phyloP scores from a whole-genome alignment of 2,329 filamentous ascomycete genomes.

The Curvularia lunata region DNA sequence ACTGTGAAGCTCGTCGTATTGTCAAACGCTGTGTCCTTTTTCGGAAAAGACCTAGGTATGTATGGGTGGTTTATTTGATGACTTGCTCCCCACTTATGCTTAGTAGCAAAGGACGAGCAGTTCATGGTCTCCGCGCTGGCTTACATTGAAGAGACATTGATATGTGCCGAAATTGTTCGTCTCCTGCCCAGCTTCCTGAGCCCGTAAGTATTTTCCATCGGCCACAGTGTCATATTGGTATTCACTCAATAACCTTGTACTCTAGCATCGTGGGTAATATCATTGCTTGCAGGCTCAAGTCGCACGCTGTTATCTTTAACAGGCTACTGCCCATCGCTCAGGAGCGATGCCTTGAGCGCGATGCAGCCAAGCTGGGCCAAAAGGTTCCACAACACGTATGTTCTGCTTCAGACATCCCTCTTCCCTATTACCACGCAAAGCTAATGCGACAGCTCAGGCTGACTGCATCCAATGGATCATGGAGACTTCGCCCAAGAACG shows the following conservation, averaged over 20 bases:
- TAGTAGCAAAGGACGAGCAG: slow-evolving; percentile 25
- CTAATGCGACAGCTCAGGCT: slow-evolving; percentile 5
- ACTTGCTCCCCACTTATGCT: not conserved
- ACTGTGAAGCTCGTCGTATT: slow-evolving; percentile 22
- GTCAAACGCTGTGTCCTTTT: slow-evolving; percentile 26
- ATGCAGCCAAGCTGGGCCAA: slow-evolving; percentile 19
- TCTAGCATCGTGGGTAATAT: slow-evolving; percentile 16
- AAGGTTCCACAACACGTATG: slow-evolving; percentile 14
- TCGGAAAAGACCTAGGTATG: slow-evolving; percentile 24
- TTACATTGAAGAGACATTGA: slow-evolving; percentile 35
- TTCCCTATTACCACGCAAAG: not conserved
- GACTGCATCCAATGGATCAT: slow-evolving; percentile 48
- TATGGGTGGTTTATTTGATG: not conserved
- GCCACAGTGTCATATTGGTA: not conserved
- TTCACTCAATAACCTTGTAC: not conserved
- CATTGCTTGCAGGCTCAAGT: slow-evolving; percentile 21
- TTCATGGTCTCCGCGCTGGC: slow-evolving; percentile 31
- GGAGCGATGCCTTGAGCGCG: slow-evolving; percentile 22
- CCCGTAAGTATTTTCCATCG: slow-evolving; percentile 10
- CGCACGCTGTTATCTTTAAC: slow-evolving; percentile 23
- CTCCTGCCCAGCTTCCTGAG: slow-evolving; percentile 24
- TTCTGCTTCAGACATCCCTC: not conserved
- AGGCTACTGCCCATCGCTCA: slow-evolving; percentile 23
- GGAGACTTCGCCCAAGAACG: slow-evolving; percentile 34
- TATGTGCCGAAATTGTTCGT: slow-evolving; percentile 34